These are phyloP conservation scores for Colletotrichum sidae DNA, from an alignment of 2,329 filamentous ascomycete species.

Conservation along the genomic window DNA sequence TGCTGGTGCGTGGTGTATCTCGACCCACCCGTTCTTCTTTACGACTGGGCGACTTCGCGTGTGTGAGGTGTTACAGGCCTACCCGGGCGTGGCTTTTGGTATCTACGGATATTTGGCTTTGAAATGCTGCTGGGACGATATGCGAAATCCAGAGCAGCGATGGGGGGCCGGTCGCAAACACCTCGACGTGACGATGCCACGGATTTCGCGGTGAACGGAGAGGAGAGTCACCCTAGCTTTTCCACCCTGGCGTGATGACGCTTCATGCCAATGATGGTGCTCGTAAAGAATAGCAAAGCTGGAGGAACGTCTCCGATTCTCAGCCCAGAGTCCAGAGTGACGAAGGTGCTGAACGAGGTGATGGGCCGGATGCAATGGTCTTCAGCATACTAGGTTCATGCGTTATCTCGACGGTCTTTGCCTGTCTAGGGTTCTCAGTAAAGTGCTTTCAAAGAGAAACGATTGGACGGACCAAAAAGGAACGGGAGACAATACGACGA, in stretches of 20 bases:
- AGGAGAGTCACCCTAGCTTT: not conserved
- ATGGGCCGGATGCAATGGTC: slow-evolving; percentile 8
- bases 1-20: not conserved
- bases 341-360: slow-evolving; percentile 4
- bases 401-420: slow-evolving; percentile 29
- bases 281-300: too few species aligned
- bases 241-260: not conserved
- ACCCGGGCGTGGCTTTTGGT: too few species aligned
- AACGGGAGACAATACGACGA: slow-evolving; percentile 23
- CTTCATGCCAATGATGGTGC: too few species aligned
- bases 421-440: slow-evolving; percentile 27
- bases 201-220: too few species aligned
- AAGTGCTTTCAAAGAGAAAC: slow-evolving; percentile 9
- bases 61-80: too few species aligned
- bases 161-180: too few species aligned
- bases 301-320: not conserved
- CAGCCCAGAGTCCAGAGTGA: not conserved
- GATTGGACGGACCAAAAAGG: slow-evolving; percentile 20
- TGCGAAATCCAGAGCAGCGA: too few species aligned
- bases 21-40: not conserved
- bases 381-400: slow-evolving; percentile 27
- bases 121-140: too few species aligned
- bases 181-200: too few species aligned
- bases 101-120: too few species aligned
- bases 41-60: too few species aligned